Base-by-base conservation (phyloP, 345 rosid species). In the Gossypium australe region DNA sequence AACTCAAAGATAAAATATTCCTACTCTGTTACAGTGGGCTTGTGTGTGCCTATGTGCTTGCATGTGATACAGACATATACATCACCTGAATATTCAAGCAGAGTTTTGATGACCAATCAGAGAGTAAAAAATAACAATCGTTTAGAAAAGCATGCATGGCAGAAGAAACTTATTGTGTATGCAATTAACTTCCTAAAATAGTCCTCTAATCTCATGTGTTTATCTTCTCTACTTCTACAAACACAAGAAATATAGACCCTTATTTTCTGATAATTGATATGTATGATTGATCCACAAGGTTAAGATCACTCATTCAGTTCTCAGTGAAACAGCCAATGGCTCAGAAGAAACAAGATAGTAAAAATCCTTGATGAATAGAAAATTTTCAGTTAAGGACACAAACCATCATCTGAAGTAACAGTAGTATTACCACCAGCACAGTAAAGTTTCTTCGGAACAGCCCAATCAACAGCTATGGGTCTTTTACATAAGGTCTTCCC, bases 381-480 rank as follows among this genome's bases (percentile, higher is more conserved):
- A 1, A 24, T 38, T 67, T 57, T 58, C 49, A 49, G 71, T 67
- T 51, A 71, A 83, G 70, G 73, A 53, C 12, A 17, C 65, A 16
- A 73, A 91, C 98, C 97, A 82, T 88, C 90, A 66, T 78, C 85
- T 56, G 88, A 70, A 71, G 82, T 82, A 79, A 69, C 76, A 72
- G 82, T 78, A 16, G 84, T 77, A 80, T 72, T 84, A 73, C 83
- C 78, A 27, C 89, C 79, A 49, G 72, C 83, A 67, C 76, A 78
- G 74, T 93, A 93, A 12, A 95, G 69, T 75, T 93, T 95, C 83
- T 93, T 95, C 14, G 99, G 86, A 82, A 95, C 91, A 75, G 96
- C 99, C 99, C 96, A 92, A 79, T 95, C 99, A 75, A 95, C 94
- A 67, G 94, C 96, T 79, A 93, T 88, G 44, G 97, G 87, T 79